Evolutionary conservation across 108 stramenopile genomes (phyloP), one percentile per base, ranked within the genome.

Genomic region (Mediolabrus comicus): DNA sequence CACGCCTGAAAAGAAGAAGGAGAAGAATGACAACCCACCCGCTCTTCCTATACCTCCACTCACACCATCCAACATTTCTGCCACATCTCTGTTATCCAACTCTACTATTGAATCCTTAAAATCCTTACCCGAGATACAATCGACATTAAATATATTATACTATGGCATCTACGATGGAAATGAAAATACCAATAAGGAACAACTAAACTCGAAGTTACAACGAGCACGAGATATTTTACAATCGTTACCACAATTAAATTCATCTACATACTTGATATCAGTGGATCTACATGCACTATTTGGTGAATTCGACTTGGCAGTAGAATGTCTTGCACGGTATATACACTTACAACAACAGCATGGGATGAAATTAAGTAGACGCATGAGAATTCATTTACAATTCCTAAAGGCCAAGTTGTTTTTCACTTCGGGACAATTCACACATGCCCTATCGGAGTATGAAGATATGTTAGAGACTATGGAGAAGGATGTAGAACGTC

Each of bases 391-490:
- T 12, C 43, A 46, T 0, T 3, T 75, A 26, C 71, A 72, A 58
- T 72, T 72, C 41, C 12, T 67, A 4, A 54, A 72, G 49, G 70
- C 78, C 11, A 67, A 67, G 52, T 36, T 79, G 7, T 39, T 62
- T 22, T 34, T 51, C 38, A 11, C 29, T 33, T 72, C 71, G 1
- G 78, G 78, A n/a, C 59, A 63, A 79, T 72, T 79, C 51, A 54
- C 13, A 26, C 60, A 61, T 11, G 64, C 69, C 0, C 26, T 79
- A 4, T 71, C 78, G 9, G 78, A 79, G 31, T 79, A 79, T 63
- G 78, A 79, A 35, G 61, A 72, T 34, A 5, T 79, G 13, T 49
- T 79, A 25, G 78, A 79, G 26, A 17, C 14, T 10, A 79, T 79
- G 78, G 71, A 79, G 49, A 11, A 27, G 26, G 65, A 67, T 27